Evolutionary conservation across 768 basidiomycete species (phyloP).

Genomic region (Lanmaoa rubissima): DNA sequence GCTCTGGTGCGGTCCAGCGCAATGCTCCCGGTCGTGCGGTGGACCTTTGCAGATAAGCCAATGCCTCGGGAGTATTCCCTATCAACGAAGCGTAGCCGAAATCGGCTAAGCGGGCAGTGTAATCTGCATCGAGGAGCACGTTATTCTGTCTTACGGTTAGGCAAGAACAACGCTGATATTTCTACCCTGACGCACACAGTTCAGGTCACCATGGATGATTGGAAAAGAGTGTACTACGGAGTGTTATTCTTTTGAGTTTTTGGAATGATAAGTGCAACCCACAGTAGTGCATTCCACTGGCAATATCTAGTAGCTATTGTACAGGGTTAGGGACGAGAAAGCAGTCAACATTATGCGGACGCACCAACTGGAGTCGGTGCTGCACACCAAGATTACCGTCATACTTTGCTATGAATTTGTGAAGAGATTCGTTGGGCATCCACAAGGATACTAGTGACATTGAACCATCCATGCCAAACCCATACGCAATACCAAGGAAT

Average conservation of each 20-base stretch:
- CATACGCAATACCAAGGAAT: no score
- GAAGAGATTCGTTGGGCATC: no score
- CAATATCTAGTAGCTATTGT: conserved; percentile 12
- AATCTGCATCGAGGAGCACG: conserved; percentile 11
- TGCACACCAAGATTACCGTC: no score
- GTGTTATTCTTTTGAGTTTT: background rate
- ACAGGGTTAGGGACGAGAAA: conserved; percentile 4
- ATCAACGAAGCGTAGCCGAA: conserved; percentile 39
- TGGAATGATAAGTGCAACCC: background rate
- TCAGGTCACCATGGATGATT: conserved; percentile 21
- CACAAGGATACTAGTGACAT: no score
- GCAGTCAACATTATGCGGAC: no score
- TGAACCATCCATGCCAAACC: no score
- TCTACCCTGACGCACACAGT: conserved; percentile 2
- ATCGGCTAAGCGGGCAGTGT: conserved; percentile 40
- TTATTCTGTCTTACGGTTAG: conserved; percentile 14
- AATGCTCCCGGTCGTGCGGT: conserved; percentile 19
- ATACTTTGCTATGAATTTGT: no score
- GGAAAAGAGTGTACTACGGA: conserved; percentile 13
- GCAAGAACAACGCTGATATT: background rate
- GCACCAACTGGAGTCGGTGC: no score
- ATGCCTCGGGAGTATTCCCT: conserved; percentile 6
- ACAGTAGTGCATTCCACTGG: conserved; percentile 17
- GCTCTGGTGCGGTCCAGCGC: conserved; percentile 42
- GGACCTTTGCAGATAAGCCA: conserved; percentile 9